Percentiles rank a stretch among this genome's conserved stretches.
Evolutionary conservation across 805 yeast species (phyloP).

Genomic region (Komagataella pastoris): DNA sequence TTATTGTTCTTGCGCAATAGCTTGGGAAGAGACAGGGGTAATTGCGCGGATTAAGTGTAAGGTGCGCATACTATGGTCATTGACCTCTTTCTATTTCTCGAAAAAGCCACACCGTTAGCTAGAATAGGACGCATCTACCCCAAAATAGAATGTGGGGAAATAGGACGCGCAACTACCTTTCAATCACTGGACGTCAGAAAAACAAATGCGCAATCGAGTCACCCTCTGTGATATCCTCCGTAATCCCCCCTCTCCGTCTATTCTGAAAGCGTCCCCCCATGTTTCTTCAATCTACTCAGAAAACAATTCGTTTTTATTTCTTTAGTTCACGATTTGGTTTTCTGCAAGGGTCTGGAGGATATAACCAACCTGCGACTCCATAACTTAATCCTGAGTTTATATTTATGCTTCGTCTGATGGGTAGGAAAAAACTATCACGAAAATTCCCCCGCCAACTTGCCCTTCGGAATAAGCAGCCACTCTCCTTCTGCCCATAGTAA

Average conservation of each 20-base stretch:
- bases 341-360: background rate
- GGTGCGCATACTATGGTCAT: background rate
- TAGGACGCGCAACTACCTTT: background rate
- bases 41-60: background rate
- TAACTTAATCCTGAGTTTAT: background rate
- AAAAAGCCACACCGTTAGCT: background rate
- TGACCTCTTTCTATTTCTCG: background rate
- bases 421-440: background rate
- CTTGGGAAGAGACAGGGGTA: background rate
- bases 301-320: no score
- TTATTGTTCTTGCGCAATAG: background rate
- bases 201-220: background rate
- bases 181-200: background rate
- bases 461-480: background rate
- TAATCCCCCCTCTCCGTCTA: background rate
- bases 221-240: background rate
- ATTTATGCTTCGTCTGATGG: background rate
- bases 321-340: background rate
- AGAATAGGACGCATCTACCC: background rate
- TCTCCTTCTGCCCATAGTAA: background rate
- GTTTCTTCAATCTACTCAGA: background rate
- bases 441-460: background rate
- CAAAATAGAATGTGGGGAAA: background rate
- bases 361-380: background rate
- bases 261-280: no score